Evolutionary conservation across 73 alveolate genomes (phyloP).

Genomic region (Stentor coeruleus): DNA sequence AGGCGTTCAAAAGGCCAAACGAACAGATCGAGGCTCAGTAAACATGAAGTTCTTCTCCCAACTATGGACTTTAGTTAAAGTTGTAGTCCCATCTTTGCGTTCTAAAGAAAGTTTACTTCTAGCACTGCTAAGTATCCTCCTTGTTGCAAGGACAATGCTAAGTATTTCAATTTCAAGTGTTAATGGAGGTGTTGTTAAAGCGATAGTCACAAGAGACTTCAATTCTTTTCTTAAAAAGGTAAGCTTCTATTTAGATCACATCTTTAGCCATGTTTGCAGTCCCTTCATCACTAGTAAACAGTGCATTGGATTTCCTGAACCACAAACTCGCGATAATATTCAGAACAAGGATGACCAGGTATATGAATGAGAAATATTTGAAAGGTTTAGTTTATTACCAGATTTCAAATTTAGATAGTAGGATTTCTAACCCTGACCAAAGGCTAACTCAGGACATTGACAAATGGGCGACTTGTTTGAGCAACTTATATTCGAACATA

Average conservation of each 20-base stretch:
- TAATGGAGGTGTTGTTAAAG: conserved; percentile 79
- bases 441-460: conserved; percentile 83
- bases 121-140: conserved; percentile 53
- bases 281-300: conserved; percentile 85
- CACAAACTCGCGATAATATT: conserved; percentile 71
- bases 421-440: conserved; percentile 85
- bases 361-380: conserved; percentile 68
- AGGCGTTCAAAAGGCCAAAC: neutral
- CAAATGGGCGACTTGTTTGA: conserved; percentile 78
- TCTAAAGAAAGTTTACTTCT: conserved; percentile 54
- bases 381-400: conserved; percentile 78
- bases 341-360: conserved; percentile 68
- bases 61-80: conserved; percentile 26
- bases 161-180: conserved; percentile 80
- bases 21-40: conserved; percentile 7
- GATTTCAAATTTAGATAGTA: conserved; percentile 66
- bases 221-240: conserved; percentile 45
- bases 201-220: conserved; percentile 60
- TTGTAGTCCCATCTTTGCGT: conserved; percentile 64
- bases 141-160: conserved; percentile 79
- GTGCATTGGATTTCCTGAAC: conserved; percentile 65
- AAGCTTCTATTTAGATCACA: conserved; percentile 40
- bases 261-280: conserved; percentile 69
- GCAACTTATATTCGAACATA: conserved; percentile 68
- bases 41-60: neutral